Percentiles rank a stretch among this genome's conserved stretches.
phyloP scores from a whole-genome alignment of 2,329 filamentous ascomycete genomes.

The Talaromyces islandicus region DNA sequence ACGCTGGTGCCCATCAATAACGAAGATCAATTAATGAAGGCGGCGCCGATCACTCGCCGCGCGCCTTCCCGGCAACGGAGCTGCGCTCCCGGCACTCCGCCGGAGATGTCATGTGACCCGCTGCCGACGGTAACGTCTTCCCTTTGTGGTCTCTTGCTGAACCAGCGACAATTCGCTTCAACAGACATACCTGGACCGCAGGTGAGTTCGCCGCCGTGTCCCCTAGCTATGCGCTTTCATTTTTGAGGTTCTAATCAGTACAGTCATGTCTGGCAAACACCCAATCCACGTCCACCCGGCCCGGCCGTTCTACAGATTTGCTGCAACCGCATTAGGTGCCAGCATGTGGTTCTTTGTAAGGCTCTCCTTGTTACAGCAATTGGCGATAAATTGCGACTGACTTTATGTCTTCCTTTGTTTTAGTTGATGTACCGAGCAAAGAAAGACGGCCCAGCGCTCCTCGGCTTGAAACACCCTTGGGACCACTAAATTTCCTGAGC shows the following conservation, averaged over 20 bases:
- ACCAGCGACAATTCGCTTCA: slow-evolving; percentile 9
- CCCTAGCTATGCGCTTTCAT: not conserved
- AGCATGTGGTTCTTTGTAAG: slow-evolving; percentile 99
- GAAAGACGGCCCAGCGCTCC: slow-evolving; percentile 84
- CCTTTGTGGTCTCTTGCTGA: not conserved
- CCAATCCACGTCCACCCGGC: slow-evolving; percentile 51
- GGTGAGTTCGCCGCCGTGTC: not conserved
- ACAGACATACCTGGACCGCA: slow-evolving; percentile 1
- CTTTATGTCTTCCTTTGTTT: not conserved
- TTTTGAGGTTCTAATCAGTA: not conserved
- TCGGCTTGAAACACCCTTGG: slow-evolving; percentile 96
- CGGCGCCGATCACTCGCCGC: not conserved
- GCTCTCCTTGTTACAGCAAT: slow-evolving; percentile 13
- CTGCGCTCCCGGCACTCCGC: not conserved
- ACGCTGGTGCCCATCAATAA: not conserved
- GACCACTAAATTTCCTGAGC: slow-evolving; percentile 59
- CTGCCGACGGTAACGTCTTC: not conserved
- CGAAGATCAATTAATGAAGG: not conserved
- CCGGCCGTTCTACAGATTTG: slow-evolving; percentile 72
- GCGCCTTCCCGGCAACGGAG: not conserved
- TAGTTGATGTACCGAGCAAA: slow-evolving; percentile 94
- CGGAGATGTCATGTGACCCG: not conserved
- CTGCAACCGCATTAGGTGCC: slow-evolving; percentile 80
- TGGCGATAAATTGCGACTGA: not conserved
- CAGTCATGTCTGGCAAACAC: slow-evolving; percentile 37